Base-by-base conservation (phyloP, 148 eudicot genomes). In the Arctostaphylos glauca region DNA sequence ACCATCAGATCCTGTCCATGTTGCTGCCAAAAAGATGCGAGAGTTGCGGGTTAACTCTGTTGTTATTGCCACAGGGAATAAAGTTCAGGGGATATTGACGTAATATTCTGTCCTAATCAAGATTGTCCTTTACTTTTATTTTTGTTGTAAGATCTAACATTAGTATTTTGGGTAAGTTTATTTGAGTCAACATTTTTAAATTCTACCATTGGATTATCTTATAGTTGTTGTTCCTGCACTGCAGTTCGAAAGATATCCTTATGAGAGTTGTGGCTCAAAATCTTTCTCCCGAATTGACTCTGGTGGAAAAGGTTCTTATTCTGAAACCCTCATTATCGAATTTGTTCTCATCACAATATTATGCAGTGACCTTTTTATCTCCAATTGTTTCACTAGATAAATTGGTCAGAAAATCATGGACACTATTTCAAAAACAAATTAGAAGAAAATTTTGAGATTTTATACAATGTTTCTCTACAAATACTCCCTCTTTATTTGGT, bases 181-280 rank as follows among this genome's bases (percentile, higher is more conserved):
- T 74, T 68, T 64, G 44, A 48, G 67, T 50, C 44, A 19, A 53
- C n/a, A 48, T 74, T 73, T 54, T 58, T 13, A 14, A 3, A 46
- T 1, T n/a, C 25, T 80, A 41, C 62, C 47, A 23, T 68, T 46
- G 56, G 23, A 6, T 58, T 59, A 6, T 54, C 67, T 66, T 81
- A 53, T 79, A 50, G 48, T 66, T 75, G 9, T 73, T 53, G 58
- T 79, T 5, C 55, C 75, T 74, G 76, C 18, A 52, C 23, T 88
- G 83, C 93, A 96, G 99, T 70, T 94, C 99, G 72, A 96, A 85
- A 89, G 99, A 96, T 84, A 89, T 96, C 59, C 95, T 96, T 13
- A 92, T 93, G 98, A 91, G 95, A 76, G 95, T 96, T 82, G 98
- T 96, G 82, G 95, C 99, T 77, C 93, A 89, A 80, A 93, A 94